Evolutionary conservation across 306 rosid species (phyloP).

Genomic region (Castanea mollissima): DNA sequence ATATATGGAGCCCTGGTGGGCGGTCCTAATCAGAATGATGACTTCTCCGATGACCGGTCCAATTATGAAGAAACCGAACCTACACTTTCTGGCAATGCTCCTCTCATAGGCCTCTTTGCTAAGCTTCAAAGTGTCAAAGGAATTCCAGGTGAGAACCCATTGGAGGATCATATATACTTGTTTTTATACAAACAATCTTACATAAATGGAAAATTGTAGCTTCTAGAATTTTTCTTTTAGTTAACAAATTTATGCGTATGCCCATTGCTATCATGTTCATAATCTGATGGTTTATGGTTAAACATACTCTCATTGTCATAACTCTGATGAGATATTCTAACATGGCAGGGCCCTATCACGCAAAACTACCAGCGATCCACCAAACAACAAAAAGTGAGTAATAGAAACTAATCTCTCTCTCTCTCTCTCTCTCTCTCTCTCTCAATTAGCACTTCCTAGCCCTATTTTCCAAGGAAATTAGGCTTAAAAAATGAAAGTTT

Average conservation of each 20-base stretch:
- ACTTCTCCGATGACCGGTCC: constrained; percentile 64
- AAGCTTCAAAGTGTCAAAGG: constrained; percentile 66
- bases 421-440: not conserved
- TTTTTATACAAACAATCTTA: too few relatives aligned
- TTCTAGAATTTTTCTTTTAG: too few relatives aligned
- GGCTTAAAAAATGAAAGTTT: too few relatives aligned
- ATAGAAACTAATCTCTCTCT: not conserved
- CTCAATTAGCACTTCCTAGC: too few relatives aligned
- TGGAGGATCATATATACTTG: not conserved
- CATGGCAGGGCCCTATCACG: constrained; percentile 34
- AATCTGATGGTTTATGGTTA: not conserved
- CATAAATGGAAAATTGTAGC: too few relatives aligned
- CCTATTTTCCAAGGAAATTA: too few relatives aligned
- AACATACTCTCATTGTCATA: not conserved
- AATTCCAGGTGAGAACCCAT: constrained; percentile 31
- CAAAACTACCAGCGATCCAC: constrained; percentile 28
- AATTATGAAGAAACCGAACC: constrained; percentile 89
- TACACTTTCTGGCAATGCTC: constrained; percentile 68
- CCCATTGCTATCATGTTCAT: not conserved
- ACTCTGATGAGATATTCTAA: too few relatives aligned
- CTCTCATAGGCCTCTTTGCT: constrained; percentile 75
- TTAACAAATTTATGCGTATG: too few relatives aligned
- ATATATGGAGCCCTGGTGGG: constrained; percentile 77
- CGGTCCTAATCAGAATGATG: constrained; percentile 69
- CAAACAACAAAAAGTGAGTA: constrained; percentile 36